Base-by-base conservation (phyloP, 306 rosid genomes). In the Nissolia schottii region DNA sequence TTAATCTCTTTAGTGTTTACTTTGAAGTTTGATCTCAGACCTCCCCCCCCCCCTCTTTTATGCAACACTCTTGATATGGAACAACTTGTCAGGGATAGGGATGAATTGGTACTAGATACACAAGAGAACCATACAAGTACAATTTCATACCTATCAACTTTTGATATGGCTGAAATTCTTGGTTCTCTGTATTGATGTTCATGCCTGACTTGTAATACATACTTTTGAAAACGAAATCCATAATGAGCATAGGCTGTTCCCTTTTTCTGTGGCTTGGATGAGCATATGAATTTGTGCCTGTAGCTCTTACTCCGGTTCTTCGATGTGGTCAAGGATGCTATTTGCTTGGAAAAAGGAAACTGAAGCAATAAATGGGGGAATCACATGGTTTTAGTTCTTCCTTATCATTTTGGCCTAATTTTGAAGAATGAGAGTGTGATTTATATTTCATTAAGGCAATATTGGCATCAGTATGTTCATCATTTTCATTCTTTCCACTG, bases 371-470 rank as follows among this genome's bases (percentile, higher is more conserved):
- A 49, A 22, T 77, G 4, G 22, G 9, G 38, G 34, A 28, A 75
- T 54, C 43, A 14, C 48, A 54, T 71, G 62, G 56, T 16, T 37
- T 40, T 15, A 24, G 41, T 32, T 53, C 37, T 69, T 63, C 31
- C 23, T 50, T 19, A 28, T 13, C 8, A n/a, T 53, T 73, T 49
- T 38, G 45, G 25, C 59, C 40, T n/a, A 32, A 0, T 15, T 55
- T 13, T 65, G 32, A 22, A 50, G 50, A 66, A 51, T 9, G 28
- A 29, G 71, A 29, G 16, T 34, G 53, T 32, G 64, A 11, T 24
- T 22, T 56, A 11, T 45, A 72, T 50, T 57, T 15, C 41, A 29
- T 78, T 28, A 53, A 37, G 63, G 60, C 74, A 37, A 62, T 38
- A 16, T 55, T 62, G 53, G 4, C 32, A 5, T 12, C 40, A 14